A percentile compares a stretch with the other conserved stretches of the same genome.
Evolutionary conservation across 163 green algal species (phyloP).

Genomic region (Scenedesmus sp.): DNA sequence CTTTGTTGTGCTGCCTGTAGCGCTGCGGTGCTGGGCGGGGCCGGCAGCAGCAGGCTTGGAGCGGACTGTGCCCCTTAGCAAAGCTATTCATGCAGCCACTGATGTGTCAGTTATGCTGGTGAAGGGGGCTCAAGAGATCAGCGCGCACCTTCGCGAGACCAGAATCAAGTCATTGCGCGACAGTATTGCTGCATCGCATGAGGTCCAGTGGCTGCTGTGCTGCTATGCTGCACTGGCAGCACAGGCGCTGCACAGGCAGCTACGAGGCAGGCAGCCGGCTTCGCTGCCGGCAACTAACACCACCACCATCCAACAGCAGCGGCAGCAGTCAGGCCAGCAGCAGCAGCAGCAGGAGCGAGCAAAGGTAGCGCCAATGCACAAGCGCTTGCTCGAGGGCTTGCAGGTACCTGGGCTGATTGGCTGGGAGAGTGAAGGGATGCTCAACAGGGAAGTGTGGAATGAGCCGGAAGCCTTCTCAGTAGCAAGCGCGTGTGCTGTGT

Average conservation of each 20-base stretch:
- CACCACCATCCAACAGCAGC: not conserved
- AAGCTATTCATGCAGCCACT: not conserved
- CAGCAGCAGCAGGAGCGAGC: not conserved
- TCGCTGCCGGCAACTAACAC: not conserved
- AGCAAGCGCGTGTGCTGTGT: not conserved
- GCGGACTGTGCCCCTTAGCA: not conserved
- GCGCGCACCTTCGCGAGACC: not conserved
- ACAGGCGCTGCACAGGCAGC: not conserved
- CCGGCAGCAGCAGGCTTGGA: not conserved
- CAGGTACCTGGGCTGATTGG: not conserved
- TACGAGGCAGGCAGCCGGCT: not conserved
- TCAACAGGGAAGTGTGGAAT: not conserved
- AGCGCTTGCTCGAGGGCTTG: not conserved
- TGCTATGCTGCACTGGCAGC: not conserved
- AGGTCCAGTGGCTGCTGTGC: constrained; percentile 5
- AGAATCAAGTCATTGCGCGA: not conserved
- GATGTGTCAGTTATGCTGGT: not conserved
- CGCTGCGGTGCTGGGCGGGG: not conserved
- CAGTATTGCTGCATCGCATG: not conserved
- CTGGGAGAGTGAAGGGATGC: not conserved
- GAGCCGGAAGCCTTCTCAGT: not conserved
- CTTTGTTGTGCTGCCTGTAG: not conserved
- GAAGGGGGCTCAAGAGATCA: not conserved
- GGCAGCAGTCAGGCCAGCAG: not conserved
- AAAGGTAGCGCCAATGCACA: not conserved